A percentile compares a stretch with the other conserved stretches of the same genome.
Evolutionary conservation across 163 green algal species (phyloP).

Genomic region (Botryococcus braunii): DNA sequence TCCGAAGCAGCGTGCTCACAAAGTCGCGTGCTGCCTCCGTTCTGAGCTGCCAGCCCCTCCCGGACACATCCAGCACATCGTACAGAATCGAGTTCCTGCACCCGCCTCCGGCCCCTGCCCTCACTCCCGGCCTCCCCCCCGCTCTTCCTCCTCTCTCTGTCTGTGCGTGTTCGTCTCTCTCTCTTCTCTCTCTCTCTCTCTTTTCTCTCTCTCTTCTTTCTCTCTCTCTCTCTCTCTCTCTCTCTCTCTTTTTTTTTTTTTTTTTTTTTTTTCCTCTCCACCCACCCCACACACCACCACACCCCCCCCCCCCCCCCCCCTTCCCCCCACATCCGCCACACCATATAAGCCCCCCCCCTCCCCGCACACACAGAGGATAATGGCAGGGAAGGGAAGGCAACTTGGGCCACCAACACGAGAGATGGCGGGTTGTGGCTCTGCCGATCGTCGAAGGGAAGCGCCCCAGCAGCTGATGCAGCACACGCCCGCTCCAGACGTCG

Average conservation of each 20-base stretch:
- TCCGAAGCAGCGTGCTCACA: slow-evolving; percentile 58
- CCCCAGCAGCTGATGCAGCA: slow-evolving; percentile 89
- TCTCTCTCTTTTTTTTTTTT: no score
- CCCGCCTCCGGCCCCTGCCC: background rate
- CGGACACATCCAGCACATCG: slow-evolving; percentile 56
- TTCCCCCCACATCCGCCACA: background rate
- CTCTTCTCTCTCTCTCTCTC: no score
- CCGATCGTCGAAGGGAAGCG: slow-evolving; percentile 80
- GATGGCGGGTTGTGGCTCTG: slow-evolving; percentile 54
- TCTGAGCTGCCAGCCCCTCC: slow-evolving; percentile 56
- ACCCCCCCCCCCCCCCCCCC: background rate
- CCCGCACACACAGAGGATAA: background rate
- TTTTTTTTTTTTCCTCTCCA: background rate
- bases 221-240: no score
- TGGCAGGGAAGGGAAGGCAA: slow-evolving; percentile 15
- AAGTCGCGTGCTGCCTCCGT: slow-evolving; percentile 73
- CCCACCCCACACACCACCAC: background rate
- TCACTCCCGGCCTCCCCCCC: background rate
- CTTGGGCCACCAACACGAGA: slow-evolving; percentile 28
- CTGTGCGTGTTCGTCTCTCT: no score
- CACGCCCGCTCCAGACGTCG: slow-evolving; percentile 76
- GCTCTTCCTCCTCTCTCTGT: no score
- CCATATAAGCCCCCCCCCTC: background rate
- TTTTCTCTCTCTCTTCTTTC: no score
- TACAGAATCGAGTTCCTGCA: slow-evolving; percentile 68